Percentiles rank a stretch among this genome's conserved stretches.
phyloP scores from a whole-genome alignment of 2,329 filamentous ascomycete genomes.

The Colletotrichum cereale region DNA sequence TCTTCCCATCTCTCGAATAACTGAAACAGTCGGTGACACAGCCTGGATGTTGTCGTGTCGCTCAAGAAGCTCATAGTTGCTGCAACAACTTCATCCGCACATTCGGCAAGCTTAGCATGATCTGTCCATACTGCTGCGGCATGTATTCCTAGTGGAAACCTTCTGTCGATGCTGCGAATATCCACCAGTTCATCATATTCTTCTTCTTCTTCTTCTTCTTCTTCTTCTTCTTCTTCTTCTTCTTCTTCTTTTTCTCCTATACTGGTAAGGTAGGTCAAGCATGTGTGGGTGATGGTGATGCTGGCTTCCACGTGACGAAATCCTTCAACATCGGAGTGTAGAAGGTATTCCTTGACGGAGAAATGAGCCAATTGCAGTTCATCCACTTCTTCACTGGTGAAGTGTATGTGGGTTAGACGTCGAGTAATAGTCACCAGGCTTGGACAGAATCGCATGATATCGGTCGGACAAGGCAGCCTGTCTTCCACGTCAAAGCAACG shows the following conservation, averaged over 20 bases:
- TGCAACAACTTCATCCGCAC: background rate
- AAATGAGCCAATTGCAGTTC: background rate
- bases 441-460: background rate
- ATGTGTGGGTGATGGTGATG: background rate
- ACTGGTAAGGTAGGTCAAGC: background rate
- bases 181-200: too few species aligned
- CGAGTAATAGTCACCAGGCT: background rate
- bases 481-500: background rate
- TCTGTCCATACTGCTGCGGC: background rate
- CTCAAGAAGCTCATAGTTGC: background rate
- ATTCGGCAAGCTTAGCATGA: background rate
- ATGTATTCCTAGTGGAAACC: background rate
- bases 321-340: background rate
- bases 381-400: background rate
- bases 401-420: rapidly evolving
- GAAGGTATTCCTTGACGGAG: background rate
- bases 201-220: background rate
- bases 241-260: background rate
- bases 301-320: background rate
- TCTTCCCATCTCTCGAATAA: too few species aligned
- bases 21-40: background rate
- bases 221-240: background rate
- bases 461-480: background rate
- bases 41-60: background rate
- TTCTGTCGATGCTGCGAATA: background rate